phyloP scores from a whole-genome alignment of 2,329 filamentous ascomycete species.

The Diaporthe longicolla region DNA sequence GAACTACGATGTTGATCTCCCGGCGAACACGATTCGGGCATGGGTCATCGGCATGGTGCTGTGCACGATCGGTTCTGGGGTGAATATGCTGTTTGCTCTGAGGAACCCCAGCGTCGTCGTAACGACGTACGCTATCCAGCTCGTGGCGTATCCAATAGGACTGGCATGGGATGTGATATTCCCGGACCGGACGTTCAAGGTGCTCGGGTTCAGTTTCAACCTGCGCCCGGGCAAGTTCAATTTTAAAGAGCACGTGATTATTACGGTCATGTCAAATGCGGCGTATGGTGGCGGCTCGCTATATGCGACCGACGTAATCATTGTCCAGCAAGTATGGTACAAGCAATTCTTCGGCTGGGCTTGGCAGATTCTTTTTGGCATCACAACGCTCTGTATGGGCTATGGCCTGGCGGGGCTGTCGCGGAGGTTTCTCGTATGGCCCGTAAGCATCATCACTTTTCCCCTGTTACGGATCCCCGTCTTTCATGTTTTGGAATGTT shows the following conservation, averaged over 20 bases:
- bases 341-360: slow-evolving; percentile 61
- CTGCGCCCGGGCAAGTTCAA: slow-evolving; percentile 71
- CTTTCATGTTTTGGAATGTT: too few species aligned
- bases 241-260: slow-evolving; percentile 73
- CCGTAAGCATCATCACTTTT: too few species aligned
- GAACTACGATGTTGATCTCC: slow-evolving; percentile 75
- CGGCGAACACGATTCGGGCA: slow-evolving; percentile 75
- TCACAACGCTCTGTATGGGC: slow-evolving; percentile 74
- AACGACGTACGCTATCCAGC: slow-evolving; percentile 73
- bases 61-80: slow-evolving; percentile 72
- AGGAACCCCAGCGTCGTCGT: slow-evolving; percentile 72
- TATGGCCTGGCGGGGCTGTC: slow-evolving; percentile 74
- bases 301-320: slow-evolving; percentile 68
- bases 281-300: slow-evolving; percentile 70
- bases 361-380: slow-evolving; percentile 68
- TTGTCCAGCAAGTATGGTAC: slow-evolving; percentile 69
- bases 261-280: slow-evolving; percentile 72
- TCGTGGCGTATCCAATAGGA: slow-evolving; percentile 73
- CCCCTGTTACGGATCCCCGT: too few species aligned
- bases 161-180: slow-evolving; percentile 68
- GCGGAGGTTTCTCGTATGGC: slow-evolving; percentile 71
- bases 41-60: slow-evolving; percentile 74
- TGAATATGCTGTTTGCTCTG: slow-evolving; percentile 73
- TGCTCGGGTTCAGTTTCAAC: slow-evolving; percentile 69
- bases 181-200: slow-evolving; percentile 65